These are phyloP conservation scores for Myochromella boudieri DNA, from an alignment of 768 basidiomycete species.

Conservation along the genomic window DNA sequence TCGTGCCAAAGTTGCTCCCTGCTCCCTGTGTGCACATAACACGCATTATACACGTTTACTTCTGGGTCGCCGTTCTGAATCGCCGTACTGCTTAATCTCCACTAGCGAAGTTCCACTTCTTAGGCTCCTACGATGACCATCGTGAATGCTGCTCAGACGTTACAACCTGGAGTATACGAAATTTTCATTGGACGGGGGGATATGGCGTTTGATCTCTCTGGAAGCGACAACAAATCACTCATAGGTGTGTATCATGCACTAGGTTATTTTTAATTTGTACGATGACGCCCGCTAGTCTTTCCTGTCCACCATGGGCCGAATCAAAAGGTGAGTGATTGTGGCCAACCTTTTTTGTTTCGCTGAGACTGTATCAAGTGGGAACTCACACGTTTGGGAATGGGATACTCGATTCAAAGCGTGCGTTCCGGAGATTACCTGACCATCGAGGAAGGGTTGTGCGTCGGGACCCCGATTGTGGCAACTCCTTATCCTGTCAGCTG, in stretches of 20 bases:
- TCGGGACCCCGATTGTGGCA: slow-evolving; percentile 20
- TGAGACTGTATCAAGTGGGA: slow-evolving; percentile 25
- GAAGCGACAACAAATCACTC: slow-evolving; percentile 16
- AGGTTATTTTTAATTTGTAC: background rate
- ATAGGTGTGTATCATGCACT: slow-evolving; percentile 1
- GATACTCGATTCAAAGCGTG: slow-evolving; percentile 29
- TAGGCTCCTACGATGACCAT: background rate
- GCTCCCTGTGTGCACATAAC: background rate
- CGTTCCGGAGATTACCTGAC: slow-evolving; percentile 27
- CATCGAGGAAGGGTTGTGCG: slow-evolving; percentile 20
- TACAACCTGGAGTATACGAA: slow-evolving; percentile 21
- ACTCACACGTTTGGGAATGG: slow-evolving; percentile 26
- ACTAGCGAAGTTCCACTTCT: background rate
- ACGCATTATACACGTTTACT: background rate
- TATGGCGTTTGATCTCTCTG: slow-evolving; percentile 22
- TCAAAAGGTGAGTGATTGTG: slow-evolving; percentile 22
- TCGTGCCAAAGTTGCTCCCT: background rate
- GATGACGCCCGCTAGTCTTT: slow-evolving; percentile 8
- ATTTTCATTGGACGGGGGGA: slow-evolving; percentile 15
- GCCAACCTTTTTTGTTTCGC: background rate
- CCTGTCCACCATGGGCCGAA: slow-evolving; percentile 24
- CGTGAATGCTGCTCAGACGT: background rate
- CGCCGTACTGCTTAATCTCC: background rate
- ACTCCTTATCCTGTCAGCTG: slow-evolving; percentile 31
- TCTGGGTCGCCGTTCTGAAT: background rate